Conservation (phyloP, 257 asterid genomes). For the Salvia splendens region DNA sequence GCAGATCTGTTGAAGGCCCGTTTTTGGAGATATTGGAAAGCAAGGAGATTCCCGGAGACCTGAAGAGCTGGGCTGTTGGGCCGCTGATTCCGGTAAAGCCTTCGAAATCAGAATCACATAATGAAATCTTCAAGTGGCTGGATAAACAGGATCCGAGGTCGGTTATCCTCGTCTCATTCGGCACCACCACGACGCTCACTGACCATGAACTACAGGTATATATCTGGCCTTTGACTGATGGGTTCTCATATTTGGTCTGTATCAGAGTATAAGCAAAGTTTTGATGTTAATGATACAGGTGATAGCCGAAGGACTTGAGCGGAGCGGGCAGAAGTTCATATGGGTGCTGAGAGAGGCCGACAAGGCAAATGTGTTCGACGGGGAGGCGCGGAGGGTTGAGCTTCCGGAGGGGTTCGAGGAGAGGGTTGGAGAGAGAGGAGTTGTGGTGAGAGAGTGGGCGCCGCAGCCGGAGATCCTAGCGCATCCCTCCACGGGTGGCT, state of each 20-base stretch:
- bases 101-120: not conserved
- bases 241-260: too few relatives aligned
- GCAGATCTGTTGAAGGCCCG: constrained; percentile 40
- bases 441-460: constrained; percentile 59
- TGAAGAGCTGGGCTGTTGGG: constrained; percentile 47
- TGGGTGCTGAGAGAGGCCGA: constrained; percentile 68
- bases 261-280: too few relatives aligned
- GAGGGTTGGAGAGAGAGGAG: constrained; percentile 40
- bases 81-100: constrained; percentile 37
- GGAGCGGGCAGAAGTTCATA: constrained; percentile 46
- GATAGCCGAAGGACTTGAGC: constrained; percentile 51
- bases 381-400: constrained; percentile 37
- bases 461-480: constrained; percentile 56
- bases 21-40: constrained; percentile 34
- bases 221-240: too few relatives aligned
- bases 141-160: constrained; percentile 44
- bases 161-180: constrained; percentile 48
- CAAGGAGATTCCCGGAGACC: constrained; percentile 15
- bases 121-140: constrained; percentile 43
- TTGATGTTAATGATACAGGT: not conserved
- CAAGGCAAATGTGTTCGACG: constrained; percentile 46
- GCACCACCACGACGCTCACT: constrained; percentile 43
- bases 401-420: constrained; percentile 50
- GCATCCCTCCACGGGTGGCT: constrained; percentile 46
- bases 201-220: constrained; percentile 36